Evolutionary conservation across 2,329 filamentous ascomycete genomes (phyloP), one percentile per base, ranked within the genome.

Genomic region (Colletotrichum tropicicola): DNA sequence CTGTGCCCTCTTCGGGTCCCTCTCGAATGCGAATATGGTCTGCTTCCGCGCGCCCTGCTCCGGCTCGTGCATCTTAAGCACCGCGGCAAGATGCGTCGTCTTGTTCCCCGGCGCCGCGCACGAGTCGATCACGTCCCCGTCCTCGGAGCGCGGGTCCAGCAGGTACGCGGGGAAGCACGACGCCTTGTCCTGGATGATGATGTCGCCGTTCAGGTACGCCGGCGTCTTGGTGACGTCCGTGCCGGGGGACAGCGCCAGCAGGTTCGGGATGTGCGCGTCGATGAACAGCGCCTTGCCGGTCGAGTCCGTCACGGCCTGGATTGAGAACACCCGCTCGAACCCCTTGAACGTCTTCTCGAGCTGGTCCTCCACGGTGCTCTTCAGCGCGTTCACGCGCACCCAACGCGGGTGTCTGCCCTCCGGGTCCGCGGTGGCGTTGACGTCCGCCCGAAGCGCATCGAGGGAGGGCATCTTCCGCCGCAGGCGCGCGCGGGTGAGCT

Each of bases 71-170:
- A 77, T 79, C 55, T 75, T 81, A 51, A 96, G 73, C 5, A 98
- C 87, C 2, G 93, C 91, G 0, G 94, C 94, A 48, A 97, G 80
- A 76, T 98, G 96, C 7, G 95, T 98, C 1, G 96, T 98, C 79
- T 99, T 99, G 77, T 99, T 99, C 6, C 96, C 96, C 2, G 96
- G 96, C 1, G 96, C 96, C 0, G 96, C 93, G 75, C 95, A 98
- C 0, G 92, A 92, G 77, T 99, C 96, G n/a, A 98, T 87, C 8
- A 97, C 82, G 72, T 96, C 89, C 23, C 93, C 93, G 68, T 91
- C 87, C 61, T 87, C 82, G 8, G 87, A 80, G 0, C 80, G 80
- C 0, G 91, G 89, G 54, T 97, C 85, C 0, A 99, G 82, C 3
- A 99, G 82, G 74, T 96, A 96, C 1, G 95, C 96, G 0, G 96